Evolutionary conservation across 495 filamentous ascomycete species (phyloP).

Genomic region (Penicillium taxi): DNA sequence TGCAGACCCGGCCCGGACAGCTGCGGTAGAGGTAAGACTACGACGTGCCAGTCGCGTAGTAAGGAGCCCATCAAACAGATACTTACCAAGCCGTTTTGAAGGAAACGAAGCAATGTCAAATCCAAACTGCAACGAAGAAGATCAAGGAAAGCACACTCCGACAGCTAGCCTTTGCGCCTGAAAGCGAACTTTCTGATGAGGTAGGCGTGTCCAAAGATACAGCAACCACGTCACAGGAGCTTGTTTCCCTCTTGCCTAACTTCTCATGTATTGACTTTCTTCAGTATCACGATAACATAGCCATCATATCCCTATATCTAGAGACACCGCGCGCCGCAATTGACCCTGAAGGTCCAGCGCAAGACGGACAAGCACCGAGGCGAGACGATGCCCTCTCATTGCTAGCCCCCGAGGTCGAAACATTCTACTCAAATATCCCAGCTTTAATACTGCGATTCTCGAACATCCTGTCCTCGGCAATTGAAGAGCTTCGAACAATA

Average conservation of each 20-base stretch:
- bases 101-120: constrained; percentile 35
- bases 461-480: constrained; percentile 14
- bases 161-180: constrained; percentile 28
- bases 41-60: background rate
- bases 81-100: constrained; percentile 10
- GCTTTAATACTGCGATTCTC: constrained; percentile 22
- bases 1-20: constrained; percentile 45
- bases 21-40: constrained; percentile 43
- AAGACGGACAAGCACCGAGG: constrained; percentile 5
- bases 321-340: constrained; percentile 23
- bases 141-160: constrained; percentile 28
- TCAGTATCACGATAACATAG: constrained; percentile 31
- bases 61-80: background rate
- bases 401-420: constrained; percentile 29
- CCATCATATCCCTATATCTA: constrained; percentile 33
- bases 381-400: constrained; percentile 24
- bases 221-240: too few relatives aligned
- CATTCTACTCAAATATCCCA: constrained; percentile 31
- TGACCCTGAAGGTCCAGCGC: constrained; percentile 12
- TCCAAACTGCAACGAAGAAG: constrained; percentile 28
- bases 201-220: constrained; percentile 21
- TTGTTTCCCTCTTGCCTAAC: background rate
- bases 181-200: constrained; percentile 27
- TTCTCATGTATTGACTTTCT: background rate
- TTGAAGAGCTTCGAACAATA: constrained; percentile 24